A percentile compares a stretch with the other conserved stretches of the same genome.
phyloP scores from a whole-genome alignment of 495 filamentous ascomycete genomes.

The Oidiodendron maius region DNA sequence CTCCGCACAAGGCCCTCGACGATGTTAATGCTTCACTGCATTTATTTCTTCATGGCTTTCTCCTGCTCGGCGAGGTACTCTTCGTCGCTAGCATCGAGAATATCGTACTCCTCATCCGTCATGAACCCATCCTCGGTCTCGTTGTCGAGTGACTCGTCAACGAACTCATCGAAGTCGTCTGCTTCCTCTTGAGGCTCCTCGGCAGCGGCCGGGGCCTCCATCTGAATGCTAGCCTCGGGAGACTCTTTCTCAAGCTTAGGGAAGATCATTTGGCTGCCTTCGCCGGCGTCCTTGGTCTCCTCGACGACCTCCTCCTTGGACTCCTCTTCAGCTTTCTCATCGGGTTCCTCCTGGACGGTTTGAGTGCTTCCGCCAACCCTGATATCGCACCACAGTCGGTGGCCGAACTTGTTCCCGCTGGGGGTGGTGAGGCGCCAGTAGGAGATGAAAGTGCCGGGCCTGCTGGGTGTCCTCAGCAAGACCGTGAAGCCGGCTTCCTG shows the following conservation, averaged over 20 bases:
- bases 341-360: conserved; percentile 25
- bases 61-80: conserved; percentile 54
- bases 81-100: conserved; percentile 92
- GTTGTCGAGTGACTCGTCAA: conserved; percentile 56
- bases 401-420: conserved; percentile 79
- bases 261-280: conserved; percentile 74
- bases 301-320: background rate
- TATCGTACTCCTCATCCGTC: conserved; percentile 97
- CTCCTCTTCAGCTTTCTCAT: conserved; percentile 8
- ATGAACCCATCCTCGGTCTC: conserved; percentile 63
- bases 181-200: conserved; percentile 38
- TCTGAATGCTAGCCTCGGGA: conserved; percentile 69
- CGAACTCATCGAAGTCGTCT: conserved; percentile 62
- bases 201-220: conserved; percentile 25
- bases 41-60: conserved; percentile 26
- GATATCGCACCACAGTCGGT: conserved; percentile 93
- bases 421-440: conserved; percentile 92
- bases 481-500: conserved; percentile 78
- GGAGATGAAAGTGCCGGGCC: conserved; percentile 71
- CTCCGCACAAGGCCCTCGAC: background rate
- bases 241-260: conserved; percentile 95
- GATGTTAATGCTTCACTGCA: background rate
- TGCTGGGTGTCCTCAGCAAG: conserved; percentile 68
- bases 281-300: background rate
- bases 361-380: conserved; percentile 46